These are phyloP conservation scores for Hypoxylon rickii DNA, from an alignment of 495 filamentous ascomycete species.

Conservation along the genomic window DNA sequence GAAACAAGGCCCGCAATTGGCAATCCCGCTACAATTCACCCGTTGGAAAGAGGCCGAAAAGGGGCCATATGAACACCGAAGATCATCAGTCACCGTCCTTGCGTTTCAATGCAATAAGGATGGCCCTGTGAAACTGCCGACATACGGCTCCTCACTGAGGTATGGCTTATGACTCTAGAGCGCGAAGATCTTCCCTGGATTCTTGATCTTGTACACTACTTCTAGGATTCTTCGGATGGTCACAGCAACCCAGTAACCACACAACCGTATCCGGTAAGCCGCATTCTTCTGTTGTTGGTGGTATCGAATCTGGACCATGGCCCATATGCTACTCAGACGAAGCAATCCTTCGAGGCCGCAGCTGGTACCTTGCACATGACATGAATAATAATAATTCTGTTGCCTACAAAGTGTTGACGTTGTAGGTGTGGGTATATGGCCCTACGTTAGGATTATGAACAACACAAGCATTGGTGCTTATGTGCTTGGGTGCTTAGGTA, in stretches of 20 bases:
- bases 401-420: too few relatives aligned
- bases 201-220: neutral
- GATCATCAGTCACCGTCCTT: constrained; percentile 20
- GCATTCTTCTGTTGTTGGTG: too few relatives aligned
- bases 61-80: constrained; percentile 36
- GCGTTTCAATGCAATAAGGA: constrained; percentile 23
- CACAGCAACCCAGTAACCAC: neutral
- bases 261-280: constrained; percentile 18
- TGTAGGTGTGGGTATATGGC: too few relatives aligned
- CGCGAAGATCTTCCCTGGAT: constrained; percentile 12
- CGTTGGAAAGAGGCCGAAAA: constrained; percentile 34
- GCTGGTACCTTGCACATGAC: constrained; percentile 29
- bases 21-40: constrained; percentile 23
- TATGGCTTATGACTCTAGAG: constrained; percentile 6
- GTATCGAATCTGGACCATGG: constrained; percentile 21
- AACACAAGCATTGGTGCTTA: constrained; percentile 10
- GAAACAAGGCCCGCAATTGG: constrained; percentile 26
- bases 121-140: constrained; percentile 31
- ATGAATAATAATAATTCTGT: constrained; percentile 5
- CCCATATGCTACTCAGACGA: constrained; percentile 14
- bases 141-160: constrained; percentile 26
- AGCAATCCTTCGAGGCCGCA: constrained; percentile 32
- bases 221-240: constrained; percentile 10
- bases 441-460: constrained; percentile 7
- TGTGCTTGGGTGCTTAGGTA: too few relatives aligned